Percentiles rank a stretch among this genome's conserved stretches.
Conservation (phyloP, 441 rosid species). For the Macaranga tanarius region DNA sequence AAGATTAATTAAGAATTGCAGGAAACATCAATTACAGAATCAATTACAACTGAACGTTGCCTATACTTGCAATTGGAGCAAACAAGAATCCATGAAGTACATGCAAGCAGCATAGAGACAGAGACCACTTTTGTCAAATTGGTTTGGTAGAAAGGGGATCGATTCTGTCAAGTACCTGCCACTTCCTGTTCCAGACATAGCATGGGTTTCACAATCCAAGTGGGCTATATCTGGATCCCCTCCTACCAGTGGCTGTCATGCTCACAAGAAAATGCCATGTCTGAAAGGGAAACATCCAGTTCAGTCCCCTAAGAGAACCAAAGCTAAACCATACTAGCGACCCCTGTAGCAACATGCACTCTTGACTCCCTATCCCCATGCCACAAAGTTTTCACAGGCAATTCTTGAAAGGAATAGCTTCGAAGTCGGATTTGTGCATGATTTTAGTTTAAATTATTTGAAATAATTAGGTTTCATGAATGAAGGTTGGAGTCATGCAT, state of each 20-base stretch:
- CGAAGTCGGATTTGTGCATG: background rate
- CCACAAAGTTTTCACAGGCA: background rate
- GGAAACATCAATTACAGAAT: background rate
- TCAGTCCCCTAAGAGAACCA: conserved; percentile 2
- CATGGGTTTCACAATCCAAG: background rate
- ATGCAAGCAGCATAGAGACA: conserved; percentile 4
- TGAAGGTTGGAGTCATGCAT: too few species aligned
- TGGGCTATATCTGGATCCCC: background rate
- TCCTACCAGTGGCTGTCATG: background rate
- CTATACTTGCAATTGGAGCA: conserved; percentile 8
- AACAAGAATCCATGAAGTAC: conserved; percentile 3
- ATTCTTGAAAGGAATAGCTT: background rate
- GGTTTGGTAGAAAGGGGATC: background rate
- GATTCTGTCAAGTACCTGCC: background rate
- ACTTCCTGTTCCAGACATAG: conserved; percentile 7
- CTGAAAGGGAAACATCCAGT: conserved; percentile 9
- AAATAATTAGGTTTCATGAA: background rate
- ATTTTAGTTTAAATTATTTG: background rate
- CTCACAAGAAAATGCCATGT: conserved; percentile 1
- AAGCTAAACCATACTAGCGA: background rate
- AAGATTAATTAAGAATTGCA: conserved; percentile 4
- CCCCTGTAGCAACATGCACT: conserved; percentile 6
- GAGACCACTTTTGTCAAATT: background rate
- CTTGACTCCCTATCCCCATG: background rate
- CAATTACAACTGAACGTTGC: background rate